phyloP scores from a whole-genome alignment of 1,284 basidiomycete species.

The Trichosporon ovoides region DNA sequence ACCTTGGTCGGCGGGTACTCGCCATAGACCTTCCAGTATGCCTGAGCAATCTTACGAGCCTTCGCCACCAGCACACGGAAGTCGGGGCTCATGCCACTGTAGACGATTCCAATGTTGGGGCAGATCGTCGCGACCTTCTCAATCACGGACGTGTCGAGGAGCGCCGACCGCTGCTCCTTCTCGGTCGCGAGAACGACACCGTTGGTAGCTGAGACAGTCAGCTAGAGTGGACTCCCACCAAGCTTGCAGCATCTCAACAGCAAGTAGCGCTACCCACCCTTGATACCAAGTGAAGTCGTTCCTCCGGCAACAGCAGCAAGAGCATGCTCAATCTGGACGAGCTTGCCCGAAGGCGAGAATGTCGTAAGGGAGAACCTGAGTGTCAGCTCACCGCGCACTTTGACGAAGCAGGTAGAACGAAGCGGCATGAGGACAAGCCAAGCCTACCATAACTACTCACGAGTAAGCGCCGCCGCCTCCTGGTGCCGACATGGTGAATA shows the following conservation, averaged over 20 bases:
- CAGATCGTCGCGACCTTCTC: conserved; percentile 96
- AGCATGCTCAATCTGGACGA: conserved; percentile 99
- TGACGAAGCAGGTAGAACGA: no score
- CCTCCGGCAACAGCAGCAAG: conserved; percentile 94
- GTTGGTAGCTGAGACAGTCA: conserved; percentile 70
- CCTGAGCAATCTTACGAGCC: conserved; percentile 94
- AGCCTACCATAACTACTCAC: conserved; percentile 31
- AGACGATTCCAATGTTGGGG: conserved; percentile 98
- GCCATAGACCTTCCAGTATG: conserved; percentile 98
- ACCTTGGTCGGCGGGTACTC: conserved; percentile 97
- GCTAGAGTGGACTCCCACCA: background rate
- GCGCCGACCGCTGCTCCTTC: conserved; percentile 95
- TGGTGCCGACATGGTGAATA: conserved; percentile 42
- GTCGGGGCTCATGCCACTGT: conserved; percentile 99
- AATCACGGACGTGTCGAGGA: conserved; percentile 95
- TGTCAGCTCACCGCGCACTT: background rate
- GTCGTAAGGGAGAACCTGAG: conserved; percentile 96
- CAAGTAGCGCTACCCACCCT: conserved; percentile 62
- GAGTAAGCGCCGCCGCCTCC: conserved; percentile 50
- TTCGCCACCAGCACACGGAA: conserved; percentile 89
- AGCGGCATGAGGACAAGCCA: no score
- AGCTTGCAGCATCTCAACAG: no score
- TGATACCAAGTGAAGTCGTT: conserved; percentile 95
- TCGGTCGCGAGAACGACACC: conserved; percentile 99
- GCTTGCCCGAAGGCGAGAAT: conserved; percentile 96